A percentile compares a stretch with the other conserved stretches of the same genome.
Conservation (phyloP, 768 basidiomycete species). For the Hericium alpestre region DNA sequence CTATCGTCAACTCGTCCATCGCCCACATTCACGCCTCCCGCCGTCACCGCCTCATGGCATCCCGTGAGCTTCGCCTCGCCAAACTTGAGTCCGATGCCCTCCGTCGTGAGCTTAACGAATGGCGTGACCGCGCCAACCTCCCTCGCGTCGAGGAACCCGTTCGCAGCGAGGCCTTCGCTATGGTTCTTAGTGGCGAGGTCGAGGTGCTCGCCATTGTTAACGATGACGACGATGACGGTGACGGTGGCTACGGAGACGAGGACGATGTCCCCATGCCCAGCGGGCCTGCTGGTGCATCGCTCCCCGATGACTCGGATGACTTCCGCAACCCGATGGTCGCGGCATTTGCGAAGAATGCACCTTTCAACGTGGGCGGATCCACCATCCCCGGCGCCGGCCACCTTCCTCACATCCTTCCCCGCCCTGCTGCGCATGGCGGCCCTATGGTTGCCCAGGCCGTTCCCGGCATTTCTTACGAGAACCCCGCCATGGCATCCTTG, state of each 20-base stretch:
- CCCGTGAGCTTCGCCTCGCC: constrained; percentile 69
- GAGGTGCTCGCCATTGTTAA: constrained; percentile 44
- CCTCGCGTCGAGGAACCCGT: constrained; percentile 64
- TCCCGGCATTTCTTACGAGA: constrained; percentile 37
- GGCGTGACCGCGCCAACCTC: constrained; percentile 70
- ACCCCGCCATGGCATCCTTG: constrained; percentile 36
- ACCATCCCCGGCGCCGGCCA: constrained; percentile 11
- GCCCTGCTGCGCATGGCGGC: constrained; percentile 20
- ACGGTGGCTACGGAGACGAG: constrained; percentile 36
- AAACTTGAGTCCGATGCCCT: constrained; percentile 80
- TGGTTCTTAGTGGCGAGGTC: constrained; percentile 61
- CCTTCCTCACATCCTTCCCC: constrained; percentile 18
- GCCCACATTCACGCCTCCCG: constrained; percentile 78
- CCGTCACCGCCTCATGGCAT: constrained; percentile 70
- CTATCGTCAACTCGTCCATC: constrained; percentile 94
- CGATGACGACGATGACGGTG: constrained; percentile 47
- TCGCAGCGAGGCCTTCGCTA: constrained; percentile 60
- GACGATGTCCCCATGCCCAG: constrained; percentile 27
- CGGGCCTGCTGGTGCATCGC: constrained; percentile 12
- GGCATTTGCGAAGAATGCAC: constrained; percentile 25
- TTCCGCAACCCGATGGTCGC: constrained; percentile 17
- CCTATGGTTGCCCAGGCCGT: constrained; percentile 38
- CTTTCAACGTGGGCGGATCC: constrained; percentile 28
- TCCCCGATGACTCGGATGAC: constrained; percentile 15
- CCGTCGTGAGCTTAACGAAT: constrained; percentile 86